These are phyloP conservation scores for Aspergillus diversus DNA, from an alignment of 495 filamentous ascomycete genomes.

Conservation along the genomic window DNA sequence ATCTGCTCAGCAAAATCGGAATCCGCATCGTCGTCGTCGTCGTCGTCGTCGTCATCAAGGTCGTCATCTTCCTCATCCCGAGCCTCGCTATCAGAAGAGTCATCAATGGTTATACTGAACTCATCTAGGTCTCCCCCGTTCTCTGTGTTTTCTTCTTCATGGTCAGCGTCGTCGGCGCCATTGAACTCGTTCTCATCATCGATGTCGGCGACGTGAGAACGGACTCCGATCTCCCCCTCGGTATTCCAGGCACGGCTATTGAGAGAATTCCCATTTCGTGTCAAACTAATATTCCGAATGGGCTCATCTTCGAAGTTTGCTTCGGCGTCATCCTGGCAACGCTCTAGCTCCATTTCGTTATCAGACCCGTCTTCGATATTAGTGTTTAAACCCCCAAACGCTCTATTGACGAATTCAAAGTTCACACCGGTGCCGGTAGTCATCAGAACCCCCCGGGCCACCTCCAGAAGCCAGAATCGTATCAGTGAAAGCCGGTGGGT, in stretches of 20 bases:
- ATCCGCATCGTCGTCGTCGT: slow-evolving; percentile 37
- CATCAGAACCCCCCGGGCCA: slow-evolving; percentile 65
- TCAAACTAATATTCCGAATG: slow-evolving; percentile 37
- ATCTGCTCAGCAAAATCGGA: slow-evolving; percentile 35
- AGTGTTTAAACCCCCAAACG: slow-evolving; percentile 62
- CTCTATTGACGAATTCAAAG: slow-evolving; percentile 61
- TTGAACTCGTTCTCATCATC: slow-evolving; percentile 29
- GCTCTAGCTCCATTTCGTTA: slow-evolving; percentile 42
- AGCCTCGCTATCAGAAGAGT: slow-evolving; percentile 10
- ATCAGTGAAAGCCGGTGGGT: slow-evolving; percentile 46
- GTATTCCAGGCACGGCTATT: neutral
- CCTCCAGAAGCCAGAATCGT: slow-evolving; percentile 64
- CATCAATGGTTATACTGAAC: neutral
- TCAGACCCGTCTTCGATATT: slow-evolving; percentile 37
- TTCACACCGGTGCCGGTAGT: slow-evolving; percentile 60
- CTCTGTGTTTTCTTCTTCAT: slow-evolving; percentile 22
- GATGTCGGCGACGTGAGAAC: slow-evolving; percentile 6
- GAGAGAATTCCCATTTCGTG: slow-evolving; percentile 15
- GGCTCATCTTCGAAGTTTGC: slow-evolving; percentile 44
- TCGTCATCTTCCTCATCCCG: slow-evolving; percentile 18
- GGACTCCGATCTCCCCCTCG: slow-evolving; percentile 11
- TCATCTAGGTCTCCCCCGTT: neutral
- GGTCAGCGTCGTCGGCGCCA: slow-evolving; percentile 19
- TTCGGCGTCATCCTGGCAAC: slow-evolving; percentile 50
- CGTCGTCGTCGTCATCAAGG: slow-evolving; percentile 35